Evolutionary conservation across 345 rosid species (phyloP), one percentile per base, ranked within the genome.

Genomic region (Pistacia integerrima): DNA sequence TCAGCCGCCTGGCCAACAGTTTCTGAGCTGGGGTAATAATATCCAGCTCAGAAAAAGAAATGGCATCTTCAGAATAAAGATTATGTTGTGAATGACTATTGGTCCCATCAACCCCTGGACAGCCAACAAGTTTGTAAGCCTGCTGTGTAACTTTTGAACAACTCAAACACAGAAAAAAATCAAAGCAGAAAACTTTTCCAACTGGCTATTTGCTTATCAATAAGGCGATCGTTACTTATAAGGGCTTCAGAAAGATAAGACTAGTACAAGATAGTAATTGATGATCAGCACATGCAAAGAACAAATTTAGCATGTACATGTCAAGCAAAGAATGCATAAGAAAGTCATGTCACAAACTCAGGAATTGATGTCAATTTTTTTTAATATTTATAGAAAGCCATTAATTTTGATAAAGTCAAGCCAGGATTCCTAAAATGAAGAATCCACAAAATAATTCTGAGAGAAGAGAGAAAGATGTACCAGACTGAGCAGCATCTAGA

Each of bases 1-100:
- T 88, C 87, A 96, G 85, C 87, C 88, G 87, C 92, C 88, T 82
- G 46, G 97, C 97, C 91, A 94, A 85, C 78, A 92, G 75, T 85
- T 94, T 94, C 90, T 89, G 95, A 30, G 94, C 83, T 54, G 99
- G 98, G 77, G 97, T 89, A 81, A 96, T 83, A 78, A 96, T 88
- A 83, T 96, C 98, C 77, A 88, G 91, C 71, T 92, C 87, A 17
- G 80, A 64, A 82, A 96, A 92, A 73, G 95, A 91, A 74, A 96
- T 90, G 61, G 20, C 76, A 81, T 93, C 92, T 56, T 85, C 78
- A 57, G 85, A 85, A 75, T 74, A 73, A 71, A 80, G 67, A 67
- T 79, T 81, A 41, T 84, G 76, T 65, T 61, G 75, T 20, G 83
- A 80, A 54, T 68, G 36, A 48, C 67, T 74, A 80, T 82, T 85